Evolutionary conservation across 2,329 filamentous ascomycete genomes (phyloP), one percentile per base, ranked within the genome.

Genomic region (Lecanicillium sp.): DNA sequence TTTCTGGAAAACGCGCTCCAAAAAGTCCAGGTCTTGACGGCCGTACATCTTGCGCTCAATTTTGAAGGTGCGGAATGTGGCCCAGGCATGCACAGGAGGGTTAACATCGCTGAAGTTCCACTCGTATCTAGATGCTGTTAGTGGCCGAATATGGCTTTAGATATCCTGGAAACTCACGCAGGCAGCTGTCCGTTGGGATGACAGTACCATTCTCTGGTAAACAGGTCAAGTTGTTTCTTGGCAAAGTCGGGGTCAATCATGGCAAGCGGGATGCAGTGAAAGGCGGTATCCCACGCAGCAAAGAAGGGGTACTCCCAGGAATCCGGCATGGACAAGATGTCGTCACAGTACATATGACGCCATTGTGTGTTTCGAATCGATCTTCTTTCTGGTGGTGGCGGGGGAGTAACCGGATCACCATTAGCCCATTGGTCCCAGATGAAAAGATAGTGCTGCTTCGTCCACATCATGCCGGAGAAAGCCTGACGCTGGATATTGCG

Each of bases 221-320:
- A 91, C 35, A 97, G 71, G 63, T 97, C 93, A 42, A 97, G 81
- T 68, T 97, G 91, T 72, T 95, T 96, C 79, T 97, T 97, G 48
- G 91, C 90, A 60, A 96, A 96, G 35, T 96, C 91, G 0, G 91
- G 93, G 60, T 97, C 91, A 54, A 97, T 90, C 90, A 97, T 96
- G 32, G 93, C 87, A 52, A 97, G 70, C 0, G 90, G 88, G 57
- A 97, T 95, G 62, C 90, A 95, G 69, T 97, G 93, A 67, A 97
- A 97, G 5, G 90, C 91, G 47, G 87, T 91, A 65, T 97, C 91
- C 91, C 91, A 97, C 4, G 91, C 91, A 17, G 90, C 90, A 64
- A 96, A 96, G 73, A 96, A 97, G 0, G 91, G 91, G 59, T 97
- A 97, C 61, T 97, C 91, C 91, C 91, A 97, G 0, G 90, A 95